A percentile compares a stretch with the other conserved stretches of the same genome.
phyloP scores from a whole-genome alignment of 345 rosid species.

The Aethionema arabicum region DNA sequence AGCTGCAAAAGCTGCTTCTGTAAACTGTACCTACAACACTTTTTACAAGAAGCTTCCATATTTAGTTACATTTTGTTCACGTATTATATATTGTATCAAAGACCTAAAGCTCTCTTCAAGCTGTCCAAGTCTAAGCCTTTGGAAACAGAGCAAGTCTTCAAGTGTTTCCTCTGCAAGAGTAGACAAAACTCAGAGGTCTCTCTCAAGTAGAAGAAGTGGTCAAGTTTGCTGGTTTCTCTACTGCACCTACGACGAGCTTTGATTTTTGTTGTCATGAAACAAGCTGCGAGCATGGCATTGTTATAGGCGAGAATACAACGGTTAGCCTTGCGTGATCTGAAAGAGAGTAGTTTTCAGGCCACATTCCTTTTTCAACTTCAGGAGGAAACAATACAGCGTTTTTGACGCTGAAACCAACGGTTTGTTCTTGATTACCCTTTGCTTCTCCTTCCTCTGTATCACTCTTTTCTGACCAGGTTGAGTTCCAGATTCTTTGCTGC shows the following conservation, averaged over 20 bases:
- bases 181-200: slow-evolving; percentile 22
- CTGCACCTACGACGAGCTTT: neutral
- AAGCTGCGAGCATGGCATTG: slow-evolving; percentile 53
- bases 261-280: slow-evolving; percentile 37
- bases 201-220: slow-evolving; percentile 12
- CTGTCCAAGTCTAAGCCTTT: neutral
- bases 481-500: slow-evolving; percentile 86
- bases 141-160: neutral
- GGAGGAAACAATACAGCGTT: slow-evolving; percentile 75
- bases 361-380: slow-evolving; percentile 70
- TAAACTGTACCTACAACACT: slow-evolving; percentile 26
- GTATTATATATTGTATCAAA: slow-evolving; percentile 16
- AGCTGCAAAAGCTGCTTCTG: slow-evolving; percentile 27
- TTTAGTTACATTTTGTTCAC: slow-evolving; percentile 20
- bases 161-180: slow-evolving; percentile 4
- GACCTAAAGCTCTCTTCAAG: slow-evolving; percentile 9
- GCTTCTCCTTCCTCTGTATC: slow-evolving; percentile 37
- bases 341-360: slow-evolving; percentile 76
- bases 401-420: slow-evolving; percentile 64
- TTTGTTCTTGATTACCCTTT: slow-evolving; percentile 49
- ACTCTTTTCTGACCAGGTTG: slow-evolving; percentile 50
- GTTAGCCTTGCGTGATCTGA: slow-evolving; percentile 81
- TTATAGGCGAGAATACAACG: slow-evolving; percentile 66
- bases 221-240: neutral
- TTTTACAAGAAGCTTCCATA: slow-evolving; percentile 26